phyloP scores from a whole-genome alignment of 2,329 filamentous ascomycete genomes.

The Aspergillus calidoustus region DNA sequence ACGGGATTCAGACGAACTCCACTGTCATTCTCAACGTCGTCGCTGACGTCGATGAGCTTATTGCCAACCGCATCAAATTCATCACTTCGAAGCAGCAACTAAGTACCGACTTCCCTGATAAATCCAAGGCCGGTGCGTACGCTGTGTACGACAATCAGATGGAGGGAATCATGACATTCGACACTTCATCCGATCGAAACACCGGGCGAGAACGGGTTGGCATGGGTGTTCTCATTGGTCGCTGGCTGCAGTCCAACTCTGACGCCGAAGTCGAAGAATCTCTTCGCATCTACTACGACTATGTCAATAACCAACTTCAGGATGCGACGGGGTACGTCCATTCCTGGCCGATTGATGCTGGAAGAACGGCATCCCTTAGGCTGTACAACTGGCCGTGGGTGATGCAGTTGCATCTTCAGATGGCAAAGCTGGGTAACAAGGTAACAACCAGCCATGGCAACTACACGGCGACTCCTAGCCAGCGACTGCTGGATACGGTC shows the following conservation, averaged over 20 bases:
- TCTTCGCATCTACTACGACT: neutral
- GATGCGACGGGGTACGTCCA: neutral
- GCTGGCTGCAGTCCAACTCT: neutral
- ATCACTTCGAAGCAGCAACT: neutral
- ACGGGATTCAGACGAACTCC: neutral
- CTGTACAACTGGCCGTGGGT: conserved; percentile 1
- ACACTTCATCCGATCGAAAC: neutral
- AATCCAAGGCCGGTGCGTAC: neutral
- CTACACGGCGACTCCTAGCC: neutral
- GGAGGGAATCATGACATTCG: neutral
- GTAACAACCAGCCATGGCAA: neutral
- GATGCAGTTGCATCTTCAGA: neutral
- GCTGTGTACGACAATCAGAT: conserved; percentile 18
- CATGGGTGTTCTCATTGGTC: neutral
- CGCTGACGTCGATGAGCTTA: neutral
- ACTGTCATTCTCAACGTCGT: neutral
- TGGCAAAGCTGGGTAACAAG: neutral
- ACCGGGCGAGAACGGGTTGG: neutral
- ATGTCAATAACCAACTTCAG: neutral
- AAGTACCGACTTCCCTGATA: neutral
- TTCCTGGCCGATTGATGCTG: neutral
- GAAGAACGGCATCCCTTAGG: neutral
- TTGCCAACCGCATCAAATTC: neutral
- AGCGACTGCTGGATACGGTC: neutral
- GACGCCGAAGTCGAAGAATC: neutral